phyloP scores from a whole-genome alignment of 2,329 filamentous ascomycete genomes.

The Colletotrichum ledebouriae region DNA sequence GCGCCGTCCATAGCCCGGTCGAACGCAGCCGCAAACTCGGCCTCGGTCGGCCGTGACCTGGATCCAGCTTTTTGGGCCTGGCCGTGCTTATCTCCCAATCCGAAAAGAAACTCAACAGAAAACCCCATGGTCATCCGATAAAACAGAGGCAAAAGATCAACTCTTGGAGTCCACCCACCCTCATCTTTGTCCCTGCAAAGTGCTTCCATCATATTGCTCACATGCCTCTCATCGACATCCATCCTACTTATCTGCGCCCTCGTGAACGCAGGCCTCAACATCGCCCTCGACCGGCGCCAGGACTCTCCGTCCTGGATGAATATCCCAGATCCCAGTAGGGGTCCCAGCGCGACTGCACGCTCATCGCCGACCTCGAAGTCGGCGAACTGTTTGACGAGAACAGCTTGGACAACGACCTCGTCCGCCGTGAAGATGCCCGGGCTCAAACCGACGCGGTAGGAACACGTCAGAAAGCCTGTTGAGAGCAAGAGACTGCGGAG shows the following conservation, averaged over 20 bases:
- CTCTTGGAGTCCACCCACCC: slow-evolving; percentile 1
- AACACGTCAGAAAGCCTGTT: too few relatives aligned
- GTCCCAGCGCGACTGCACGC: slow-evolving; percentile 46
- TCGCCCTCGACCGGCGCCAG: slow-evolving; percentile 56
- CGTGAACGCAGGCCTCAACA: slow-evolving; percentile 51
- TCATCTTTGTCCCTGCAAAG: neutral
- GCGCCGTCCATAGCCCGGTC: neutral
- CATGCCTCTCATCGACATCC: slow-evolving; percentile 49
- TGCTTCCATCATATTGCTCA: slow-evolving; percentile 41
- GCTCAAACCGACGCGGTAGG: too few relatives aligned
- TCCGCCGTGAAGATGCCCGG: too few relatives aligned
- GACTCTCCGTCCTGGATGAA: slow-evolving; percentile 61
- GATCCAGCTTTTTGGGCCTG: too few relatives aligned
- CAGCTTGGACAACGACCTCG: slow-evolving; percentile 57
- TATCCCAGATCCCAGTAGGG: slow-evolving; percentile 60
- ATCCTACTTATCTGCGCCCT: slow-evolving; percentile 49
- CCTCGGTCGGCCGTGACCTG: neutral
- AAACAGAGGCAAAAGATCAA: slow-evolving; percentile 51
- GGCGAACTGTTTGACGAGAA: slow-evolving; percentile 64
- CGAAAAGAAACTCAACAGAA: neutral
- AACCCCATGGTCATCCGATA: neutral
- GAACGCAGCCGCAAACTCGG: neutral
- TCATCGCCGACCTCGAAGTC: slow-evolving; percentile 60
- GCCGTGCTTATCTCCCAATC: neutral
- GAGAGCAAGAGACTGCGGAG: too few relatives aligned